Percentiles rank a stretch among this genome's conserved stretches.
These are phyloP conservation scores for Citrus maxima DNA, from an alignment of 345 rosid species.

Conservation along the genomic window DNA sequence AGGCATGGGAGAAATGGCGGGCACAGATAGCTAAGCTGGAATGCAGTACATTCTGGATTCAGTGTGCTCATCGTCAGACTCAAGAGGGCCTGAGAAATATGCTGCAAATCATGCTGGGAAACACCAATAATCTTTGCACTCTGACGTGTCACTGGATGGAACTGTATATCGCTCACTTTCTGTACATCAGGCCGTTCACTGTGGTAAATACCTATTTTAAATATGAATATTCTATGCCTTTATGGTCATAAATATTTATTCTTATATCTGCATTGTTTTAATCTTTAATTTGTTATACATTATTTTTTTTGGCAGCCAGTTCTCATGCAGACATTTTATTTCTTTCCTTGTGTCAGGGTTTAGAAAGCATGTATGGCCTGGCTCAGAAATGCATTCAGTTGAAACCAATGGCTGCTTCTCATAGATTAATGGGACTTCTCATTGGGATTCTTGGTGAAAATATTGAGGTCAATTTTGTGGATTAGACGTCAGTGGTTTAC, in stretches of 20 bases:
- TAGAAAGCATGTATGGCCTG: constrained; percentile 83
- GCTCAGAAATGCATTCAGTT: constrained; percentile 80
- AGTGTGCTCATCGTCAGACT: constrained; percentile 77
- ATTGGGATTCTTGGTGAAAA: constrained; percentile 88
- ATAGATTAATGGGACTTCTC: constrained; percentile 67
- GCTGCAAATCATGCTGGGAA: constrained; percentile 90
- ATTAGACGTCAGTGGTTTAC: neutral
- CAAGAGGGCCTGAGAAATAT: constrained; percentile 85
- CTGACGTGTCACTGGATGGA: constrained; percentile 82
- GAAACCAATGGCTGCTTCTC: constrained; percentile 58
- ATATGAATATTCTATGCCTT: neutral
- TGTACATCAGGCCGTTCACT: constrained; percentile 85
- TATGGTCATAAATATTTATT: neutral
- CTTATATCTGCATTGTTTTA: neutral
- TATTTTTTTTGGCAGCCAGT: neutral
- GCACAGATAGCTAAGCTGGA: constrained; percentile 78
- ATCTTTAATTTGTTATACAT: constrained; percentile 2
- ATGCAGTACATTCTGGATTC: constrained; percentile 83
- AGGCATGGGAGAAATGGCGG: constrained; percentile 99
- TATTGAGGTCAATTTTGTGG: constrained; percentile 56
- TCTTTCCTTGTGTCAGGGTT: constrained; percentile 52
- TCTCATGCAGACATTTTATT: constrained; percentile 10
- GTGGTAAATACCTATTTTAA: constrained; percentile 39
- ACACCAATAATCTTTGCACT: constrained; percentile 43
- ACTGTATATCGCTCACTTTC: constrained; percentile 72